A percentile compares a stretch with the other conserved stretches of the same genome.
These are phyloP conservation scores for Postia placenta DNA, from an alignment of 768 basidiomycete genomes.

Conservation along the genomic window DNA sequence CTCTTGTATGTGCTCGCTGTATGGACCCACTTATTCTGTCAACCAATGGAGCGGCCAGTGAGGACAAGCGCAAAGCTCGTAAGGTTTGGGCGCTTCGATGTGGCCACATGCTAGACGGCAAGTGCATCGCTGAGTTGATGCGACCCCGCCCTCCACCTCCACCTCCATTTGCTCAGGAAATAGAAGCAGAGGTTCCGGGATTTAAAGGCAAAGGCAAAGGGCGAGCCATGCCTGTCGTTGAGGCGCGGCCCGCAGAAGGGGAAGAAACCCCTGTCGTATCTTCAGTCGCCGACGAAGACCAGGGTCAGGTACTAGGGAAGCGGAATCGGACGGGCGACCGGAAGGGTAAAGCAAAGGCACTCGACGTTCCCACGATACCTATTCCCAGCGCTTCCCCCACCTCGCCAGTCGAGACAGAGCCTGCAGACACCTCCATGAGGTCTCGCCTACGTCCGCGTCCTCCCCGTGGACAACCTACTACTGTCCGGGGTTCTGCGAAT, in stretches of 20 bases:
- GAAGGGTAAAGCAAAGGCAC: conserved; percentile 14
- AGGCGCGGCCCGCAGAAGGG: neutral
- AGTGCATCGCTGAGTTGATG: conserved; percentile 59
- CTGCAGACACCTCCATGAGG: conserved; percentile 38
- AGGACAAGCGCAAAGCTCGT: conserved; percentile 34
- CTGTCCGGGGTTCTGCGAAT: neutral
- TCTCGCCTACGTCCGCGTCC: conserved; percentile 51
- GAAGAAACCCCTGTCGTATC: neutral
- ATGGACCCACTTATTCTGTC: conserved; percentile 55
- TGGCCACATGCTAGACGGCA: conserved; percentile 75
- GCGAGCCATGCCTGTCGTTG: conserved; percentile 3
- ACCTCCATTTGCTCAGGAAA: neutral
- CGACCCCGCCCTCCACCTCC: conserved; percentile 26
- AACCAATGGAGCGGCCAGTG: conserved; percentile 23
- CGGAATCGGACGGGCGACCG: conserved; percentile 5
- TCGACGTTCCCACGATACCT: conserved; percentile 4
- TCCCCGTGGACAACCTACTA: conserved; percentile 8
- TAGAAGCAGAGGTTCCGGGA: conserved; percentile 4
- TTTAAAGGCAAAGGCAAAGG: conserved; percentile 39
- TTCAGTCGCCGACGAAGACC: neutral
- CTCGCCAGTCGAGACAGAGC: neutral
- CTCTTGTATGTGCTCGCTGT: conserved; percentile 65
- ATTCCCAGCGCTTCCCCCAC: conserved; percentile 1
- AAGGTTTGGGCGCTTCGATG: conserved; percentile 71
- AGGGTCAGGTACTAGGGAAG: neutral